Evolutionary conservation across 192 early-diverging fungal genomes (phyloP), one percentile per base, ranked within the genome.

Genomic region (Geranomyces variabilis): DNA sequence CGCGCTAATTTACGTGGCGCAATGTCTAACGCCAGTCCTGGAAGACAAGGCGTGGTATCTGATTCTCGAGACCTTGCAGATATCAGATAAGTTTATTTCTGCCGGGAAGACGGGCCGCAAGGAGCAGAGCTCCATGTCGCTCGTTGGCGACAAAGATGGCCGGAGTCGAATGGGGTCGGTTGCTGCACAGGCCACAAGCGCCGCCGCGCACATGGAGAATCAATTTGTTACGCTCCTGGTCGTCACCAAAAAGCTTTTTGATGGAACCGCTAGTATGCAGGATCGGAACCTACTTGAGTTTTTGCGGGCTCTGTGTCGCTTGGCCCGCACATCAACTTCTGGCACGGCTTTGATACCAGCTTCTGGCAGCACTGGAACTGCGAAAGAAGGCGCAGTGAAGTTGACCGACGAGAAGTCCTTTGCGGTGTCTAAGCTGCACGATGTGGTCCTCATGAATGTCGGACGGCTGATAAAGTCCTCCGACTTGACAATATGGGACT

Each of bases 11-110:
- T 80, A 84, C 29, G 84, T 94, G 13, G 87, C 93, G 8, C 81
- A 89, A 77, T 89, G 84, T 28, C 81, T 97, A 63, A 88, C 86
- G 7, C 76, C 87, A 14, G 88, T 88, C 9, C 76, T 99, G 48
- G 92, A 90, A 17, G 77, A 89, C 43, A 76, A 75, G 61, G 83
- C 90, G 51, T 99, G 97, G 97, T 93, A 90, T 71, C 78, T 90
- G 33, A 86, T 97, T 1, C 72, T 97, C 41, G 92, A 94, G 66
- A 94, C 94, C 2, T 79, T 97, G 70, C 94, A 96, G 74, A 86
- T 91, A 24, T 90, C 92, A 0, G 95, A 97, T 53, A 88, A 90
- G 74, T 76, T 93, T 21, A 61, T 96, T 51, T 83, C 86, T 13
- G 77, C 79, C 1, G 82, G 83, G 34, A 81, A 81, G 67, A 68